phyloP scores from a whole-genome alignment of 1,139 yeast genomes.

The Candida freyschussii region DNA sequence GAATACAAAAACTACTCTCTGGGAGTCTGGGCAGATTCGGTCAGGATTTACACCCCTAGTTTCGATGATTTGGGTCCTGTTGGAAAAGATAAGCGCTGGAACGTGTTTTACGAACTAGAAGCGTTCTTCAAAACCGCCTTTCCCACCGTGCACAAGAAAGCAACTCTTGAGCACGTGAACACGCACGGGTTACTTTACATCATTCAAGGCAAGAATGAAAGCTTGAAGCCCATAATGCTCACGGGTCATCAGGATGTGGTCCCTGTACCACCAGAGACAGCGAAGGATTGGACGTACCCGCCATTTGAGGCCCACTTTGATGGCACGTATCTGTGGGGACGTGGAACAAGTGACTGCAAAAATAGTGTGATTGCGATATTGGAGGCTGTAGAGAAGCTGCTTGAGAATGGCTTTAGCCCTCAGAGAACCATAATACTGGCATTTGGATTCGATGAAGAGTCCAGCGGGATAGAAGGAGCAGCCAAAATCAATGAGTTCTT shows the following conservation, averaged over 20 bases:
- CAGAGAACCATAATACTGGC: slow-evolving; percentile 53
- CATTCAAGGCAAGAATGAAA: slow-evolving; percentile 47
- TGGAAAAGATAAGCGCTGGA: slow-evolving; percentile 23
- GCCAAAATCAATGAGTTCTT: slow-evolving; percentile 37
- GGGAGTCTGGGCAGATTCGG: slow-evolving; percentile 43
- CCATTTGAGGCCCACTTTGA: slow-evolving; percentile 68
- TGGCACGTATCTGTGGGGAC: slow-evolving; percentile 54
- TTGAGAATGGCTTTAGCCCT: slow-evolving; percentile 44
- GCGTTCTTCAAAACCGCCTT: slow-evolving; percentile 48
- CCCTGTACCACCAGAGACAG: slow-evolving; percentile 61
- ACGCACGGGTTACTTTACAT: slow-evolving; percentile 60
- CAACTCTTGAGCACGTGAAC: slow-evolving; percentile 47
- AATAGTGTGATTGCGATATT: slow-evolving; percentile 48
- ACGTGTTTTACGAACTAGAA: slow-evolving; percentile 46
- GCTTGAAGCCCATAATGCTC: slow-evolving; percentile 58
- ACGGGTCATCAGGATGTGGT: slow-evolving; percentile 82
- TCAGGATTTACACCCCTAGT: slow-evolving; percentile 55
- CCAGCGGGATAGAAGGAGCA: slow-evolving; percentile 59
- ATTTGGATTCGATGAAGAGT: slow-evolving; percentile 74
- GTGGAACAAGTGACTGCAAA: slow-evolving; percentile 65
- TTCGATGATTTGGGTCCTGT: slow-evolving; percentile 40
- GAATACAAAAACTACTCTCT: slow-evolving; percentile 38
- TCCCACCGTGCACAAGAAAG: slow-evolving; percentile 46
- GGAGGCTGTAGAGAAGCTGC: slow-evolving; percentile 52
- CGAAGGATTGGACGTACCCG: slow-evolving; percentile 55